Evolutionary conservation across 495 filamentous ascomycete species (phyloP).

Genomic region (Penicillium ochrochloron): DNA sequence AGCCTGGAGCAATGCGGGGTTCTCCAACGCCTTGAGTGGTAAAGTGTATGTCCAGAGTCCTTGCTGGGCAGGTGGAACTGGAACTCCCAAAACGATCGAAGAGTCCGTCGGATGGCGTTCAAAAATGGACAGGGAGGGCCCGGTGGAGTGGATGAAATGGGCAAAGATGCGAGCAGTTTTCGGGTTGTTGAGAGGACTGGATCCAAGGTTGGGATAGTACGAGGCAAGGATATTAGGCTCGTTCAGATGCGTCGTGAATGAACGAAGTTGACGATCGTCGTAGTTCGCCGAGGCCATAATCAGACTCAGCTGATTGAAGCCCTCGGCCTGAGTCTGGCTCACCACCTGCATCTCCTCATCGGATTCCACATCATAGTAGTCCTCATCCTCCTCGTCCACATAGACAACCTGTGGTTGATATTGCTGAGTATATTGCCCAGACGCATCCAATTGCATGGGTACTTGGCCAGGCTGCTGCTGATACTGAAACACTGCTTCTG

Average conservation of each 20-base stretch:
- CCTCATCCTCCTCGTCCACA: slow-evolving; percentile 58
- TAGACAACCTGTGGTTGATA: slow-evolving; percentile 32
- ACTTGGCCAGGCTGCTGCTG: slow-evolving; percentile 15
- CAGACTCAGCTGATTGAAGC: slow-evolving; percentile 51
- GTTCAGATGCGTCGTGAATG: slow-evolving; percentile 68
- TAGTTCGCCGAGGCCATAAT: slow-evolving; percentile 55
- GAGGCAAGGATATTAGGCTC: slow-evolving; percentile 73
- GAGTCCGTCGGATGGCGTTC: slow-evolving; percentile 84
- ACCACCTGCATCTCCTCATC: slow-evolving; percentile 72
- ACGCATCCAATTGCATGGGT: slow-evolving; percentile 13
- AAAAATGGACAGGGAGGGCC: slow-evolving; percentile 83
- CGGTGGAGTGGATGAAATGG: slow-evolving; percentile 91
- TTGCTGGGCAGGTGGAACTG: slow-evolving; percentile 70
- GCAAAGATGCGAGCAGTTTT: slow-evolving; percentile 86
- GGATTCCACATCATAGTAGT: slow-evolving; percentile 66
- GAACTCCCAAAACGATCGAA: slow-evolving; percentile 67
- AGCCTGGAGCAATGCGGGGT: slow-evolving; percentile 85
- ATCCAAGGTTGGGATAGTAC: slow-evolving; percentile 74
- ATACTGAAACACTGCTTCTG: slow-evolving; percentile 20
- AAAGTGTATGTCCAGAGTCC: slow-evolving; percentile 88
- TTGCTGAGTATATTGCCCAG: slow-evolving; percentile 21
- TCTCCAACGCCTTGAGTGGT: slow-evolving; percentile 80
- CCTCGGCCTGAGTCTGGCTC: slow-evolving; percentile 58
- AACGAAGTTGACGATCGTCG: slow-evolving; percentile 56
- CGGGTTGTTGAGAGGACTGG: slow-evolving; percentile 81